phyloP scores from a whole-genome alignment of 176 grass and related monocot genomes.

The Avena eriantha region DNA sequence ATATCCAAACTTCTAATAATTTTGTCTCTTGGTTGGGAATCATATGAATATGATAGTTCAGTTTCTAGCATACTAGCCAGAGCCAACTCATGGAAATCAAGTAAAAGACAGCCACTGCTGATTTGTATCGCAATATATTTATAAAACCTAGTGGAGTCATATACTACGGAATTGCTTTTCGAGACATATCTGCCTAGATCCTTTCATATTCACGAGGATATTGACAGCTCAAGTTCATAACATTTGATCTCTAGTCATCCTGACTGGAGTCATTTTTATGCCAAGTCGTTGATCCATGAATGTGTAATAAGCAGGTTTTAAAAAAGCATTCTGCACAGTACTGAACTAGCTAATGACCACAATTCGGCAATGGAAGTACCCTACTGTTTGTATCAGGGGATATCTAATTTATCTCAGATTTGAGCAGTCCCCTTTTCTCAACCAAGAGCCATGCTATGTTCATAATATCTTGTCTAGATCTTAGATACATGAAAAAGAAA shows the following conservation, averaged over 20 bases:
- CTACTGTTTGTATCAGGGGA: not conserved
- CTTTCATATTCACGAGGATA: not conserved
- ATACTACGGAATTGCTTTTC: not conserved
- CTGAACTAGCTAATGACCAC: not conserved
- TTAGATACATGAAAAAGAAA: constrained; percentile 10
- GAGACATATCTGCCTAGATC: not conserved
- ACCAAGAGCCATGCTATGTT: not conserved
- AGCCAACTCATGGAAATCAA: constrained; percentile 9
- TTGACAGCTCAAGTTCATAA: not conserved
- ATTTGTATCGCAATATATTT: not conserved
- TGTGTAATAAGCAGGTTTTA: not conserved
- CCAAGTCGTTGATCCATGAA: not conserved
- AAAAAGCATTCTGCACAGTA: not conserved
- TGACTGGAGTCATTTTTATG: not conserved
- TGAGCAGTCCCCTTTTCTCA: not conserved
- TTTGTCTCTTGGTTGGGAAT: not conserved
- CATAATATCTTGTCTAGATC: not conserved
- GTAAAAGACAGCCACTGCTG: not conserved
- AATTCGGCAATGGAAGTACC: not conserved
- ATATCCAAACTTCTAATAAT: not conserved
- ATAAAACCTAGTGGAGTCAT: not conserved
- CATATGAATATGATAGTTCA: not conserved
- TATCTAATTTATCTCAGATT: not conserved
- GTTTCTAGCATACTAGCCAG: not conserved
- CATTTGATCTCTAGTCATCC: not conserved